Conservation (phyloP, 225 moss, liverwort and hornwort species). For the Climacium dendroides region DNA sequence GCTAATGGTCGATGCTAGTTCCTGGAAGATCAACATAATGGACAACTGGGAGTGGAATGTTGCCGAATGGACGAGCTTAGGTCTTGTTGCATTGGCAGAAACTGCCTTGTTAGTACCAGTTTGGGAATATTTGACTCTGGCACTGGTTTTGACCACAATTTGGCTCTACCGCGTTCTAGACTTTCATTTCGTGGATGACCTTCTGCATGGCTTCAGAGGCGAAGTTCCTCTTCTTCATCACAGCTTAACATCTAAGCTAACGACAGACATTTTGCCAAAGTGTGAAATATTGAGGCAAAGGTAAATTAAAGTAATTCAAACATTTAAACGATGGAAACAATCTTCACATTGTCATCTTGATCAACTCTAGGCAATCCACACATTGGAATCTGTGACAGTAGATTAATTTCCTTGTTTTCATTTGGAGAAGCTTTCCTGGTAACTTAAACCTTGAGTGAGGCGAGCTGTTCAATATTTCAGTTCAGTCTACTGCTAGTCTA, state of each 20-base stretch:
- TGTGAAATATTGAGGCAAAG: slow-evolving; percentile 56
- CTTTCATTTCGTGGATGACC: slow-evolving; percentile 72
- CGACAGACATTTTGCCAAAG: slow-evolving; percentile 41
- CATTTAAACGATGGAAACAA: not conserved
- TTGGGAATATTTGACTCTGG: slow-evolving; percentile 54
- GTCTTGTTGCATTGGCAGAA: slow-evolving; percentile 35
- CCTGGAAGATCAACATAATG: slow-evolving; percentile 13
- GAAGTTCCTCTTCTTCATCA: slow-evolving; percentile 47
- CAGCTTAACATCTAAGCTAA: slow-evolving; percentile 35
- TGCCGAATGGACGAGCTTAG: slow-evolving; percentile 27
- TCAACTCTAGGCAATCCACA: not conserved
- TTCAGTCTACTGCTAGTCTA: not conserved
- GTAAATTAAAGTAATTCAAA: slow-evolving; percentile 5
- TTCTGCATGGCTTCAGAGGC: slow-evolving; percentile 60
- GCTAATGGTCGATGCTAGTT: slow-evolving; percentile 1
- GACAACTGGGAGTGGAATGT: slow-evolving; percentile 9
- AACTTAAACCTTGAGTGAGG: not conserved
- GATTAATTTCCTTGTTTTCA: not conserved
- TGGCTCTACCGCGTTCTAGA: slow-evolving; percentile 53
- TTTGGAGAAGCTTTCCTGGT: not conserved
- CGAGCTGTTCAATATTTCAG: not conserved
- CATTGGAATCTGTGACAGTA: not conserved
- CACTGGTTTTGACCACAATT: slow-evolving; percentile 13
- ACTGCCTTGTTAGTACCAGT: slow-evolving; percentile 42
- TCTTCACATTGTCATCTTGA: not conserved